Evolutionary conservation across 148 eudicot genomes (phyloP), one percentile per base, ranked within the genome.

Genomic region (Rhododendron williamsianum): DNA sequence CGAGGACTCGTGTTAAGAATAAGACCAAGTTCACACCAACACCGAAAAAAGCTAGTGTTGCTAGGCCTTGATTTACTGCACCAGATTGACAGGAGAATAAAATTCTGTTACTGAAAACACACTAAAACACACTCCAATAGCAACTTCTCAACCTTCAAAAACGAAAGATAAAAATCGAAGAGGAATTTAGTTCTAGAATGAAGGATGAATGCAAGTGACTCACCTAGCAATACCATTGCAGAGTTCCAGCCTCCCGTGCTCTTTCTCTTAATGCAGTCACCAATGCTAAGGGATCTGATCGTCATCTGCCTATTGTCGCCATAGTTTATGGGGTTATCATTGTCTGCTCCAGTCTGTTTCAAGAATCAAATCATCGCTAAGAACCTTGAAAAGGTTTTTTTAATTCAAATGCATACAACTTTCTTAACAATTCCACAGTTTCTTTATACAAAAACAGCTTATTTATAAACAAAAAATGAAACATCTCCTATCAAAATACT

Each of bases 21-120:
- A 97, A 81, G 1, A 97, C 99, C 85, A 97, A 87, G 89, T 97
- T 97, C 82, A 97, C 98, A 3, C 96, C 96, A 16, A 97, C 99
- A 0, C 98, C 99, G 45, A 97, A 97, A 84, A 95, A 95, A 51
- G 99, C 93, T 45, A 95, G 90, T 16, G 98, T 97, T 46, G 94
- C 94, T 11, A 97, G 93, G 3, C 92, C 98, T 91, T 97, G 99
- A 85, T 97, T 97, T 78, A 87, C 98, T 95, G 90, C 90, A 89
- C 4, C 25, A 71, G 13, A 2, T 36, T 0, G 38, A 5, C 89
- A 88, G 4, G 33, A 76, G 12, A 5, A 27, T 11, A 56, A 48
- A 16, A 23, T 72, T 11, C 9, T 2, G 27, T 71, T 6, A 76
- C 35, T n/a, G 21, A 10, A 65, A n/a, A 65, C 72, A 9, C 4